phyloP scores from a whole-genome alignment of 208 protist genomes.

The Acanthamoeba culbertsoni region DNA sequence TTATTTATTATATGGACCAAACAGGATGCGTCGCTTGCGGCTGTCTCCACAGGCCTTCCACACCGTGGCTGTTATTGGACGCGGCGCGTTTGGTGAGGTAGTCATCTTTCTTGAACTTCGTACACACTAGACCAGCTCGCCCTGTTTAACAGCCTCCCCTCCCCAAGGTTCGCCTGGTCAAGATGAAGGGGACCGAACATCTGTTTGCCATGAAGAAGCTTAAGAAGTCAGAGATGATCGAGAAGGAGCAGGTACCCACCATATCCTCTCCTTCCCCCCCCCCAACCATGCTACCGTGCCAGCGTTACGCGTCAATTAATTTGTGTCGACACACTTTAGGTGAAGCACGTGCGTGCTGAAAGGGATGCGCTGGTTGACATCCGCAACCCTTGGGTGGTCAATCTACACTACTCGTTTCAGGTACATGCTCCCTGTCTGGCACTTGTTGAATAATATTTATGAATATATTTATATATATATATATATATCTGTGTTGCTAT shows the following conservation, averaged over 20 bases:
- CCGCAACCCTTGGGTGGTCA: conserved; percentile 87
- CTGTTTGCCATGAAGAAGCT: conserved; percentile 92
- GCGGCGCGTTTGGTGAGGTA: conserved; percentile 93
- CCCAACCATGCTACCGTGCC: background rate
- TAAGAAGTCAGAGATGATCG: conserved; percentile 88
- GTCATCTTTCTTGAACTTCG: background rate
- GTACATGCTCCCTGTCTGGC: background rate
- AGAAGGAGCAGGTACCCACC: conserved; percentile 85
- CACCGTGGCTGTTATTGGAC: conserved; percentile 87
- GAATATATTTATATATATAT: background rate
- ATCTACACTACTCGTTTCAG: conserved; percentile 89
- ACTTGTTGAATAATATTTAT: background rate
- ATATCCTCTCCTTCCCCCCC: background rate
- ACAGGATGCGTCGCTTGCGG: conserved; percentile 78
- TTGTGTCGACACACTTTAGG: conserved; percentile 55
- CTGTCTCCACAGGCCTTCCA: conserved; percentile 88
- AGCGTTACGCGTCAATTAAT: background rate
- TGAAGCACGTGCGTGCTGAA: conserved; percentile 89
- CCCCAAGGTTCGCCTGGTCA: conserved; percentile 79
- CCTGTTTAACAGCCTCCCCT: background rate
- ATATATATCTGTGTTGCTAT: background rate
- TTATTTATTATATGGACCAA: conserved; percentile 80
- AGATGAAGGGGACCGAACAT: conserved; percentile 82
- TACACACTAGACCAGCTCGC: background rate
- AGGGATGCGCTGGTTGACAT: conserved; percentile 79